phyloP scores from a whole-genome alignment of 31 red algal species.

The Odonthalia washingtoniensis region DNA sequence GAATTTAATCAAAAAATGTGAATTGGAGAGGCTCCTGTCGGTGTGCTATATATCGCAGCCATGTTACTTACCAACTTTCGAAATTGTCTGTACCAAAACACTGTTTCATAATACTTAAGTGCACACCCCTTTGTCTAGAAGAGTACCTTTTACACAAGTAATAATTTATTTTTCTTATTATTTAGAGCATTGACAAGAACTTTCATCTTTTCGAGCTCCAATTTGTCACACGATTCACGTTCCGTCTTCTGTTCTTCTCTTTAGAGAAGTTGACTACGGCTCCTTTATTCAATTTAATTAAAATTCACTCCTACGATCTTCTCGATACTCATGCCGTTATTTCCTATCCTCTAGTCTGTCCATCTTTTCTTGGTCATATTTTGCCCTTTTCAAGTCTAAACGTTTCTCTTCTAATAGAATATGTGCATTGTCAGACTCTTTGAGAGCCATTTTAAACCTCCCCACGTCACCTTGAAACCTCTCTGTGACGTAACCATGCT shows the following conservation, averaged over 20 bases:
- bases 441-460: neutral
- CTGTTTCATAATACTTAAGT: neutral
- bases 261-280: too few species aligned
- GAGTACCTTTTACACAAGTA: neutral
- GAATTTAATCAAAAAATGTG: too few species aligned
- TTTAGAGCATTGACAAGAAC: too few species aligned
- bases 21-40: too few species aligned
- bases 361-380: neutral
- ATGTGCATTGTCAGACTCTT: too few species aligned
- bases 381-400: neutral
- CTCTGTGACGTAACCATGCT: neutral
- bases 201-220: neutral
- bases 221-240: neutral
- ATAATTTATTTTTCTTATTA: neutral
- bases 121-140: neutral
- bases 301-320: neutral
- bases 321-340: neutral
- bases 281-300: too few species aligned
- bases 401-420: neutral
- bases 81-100: neutral
- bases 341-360: neutral
- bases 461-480: neutral
- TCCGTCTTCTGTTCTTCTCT: too few species aligned
- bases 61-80: neutral
- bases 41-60: neutral